A percentile compares a stretch with the other conserved stretches of the same genome.
These are phyloP conservation scores for Juglanconis oblonga DNA, from an alignment of 2,329 filamentous ascomycete species.

Conservation along the genomic window DNA sequence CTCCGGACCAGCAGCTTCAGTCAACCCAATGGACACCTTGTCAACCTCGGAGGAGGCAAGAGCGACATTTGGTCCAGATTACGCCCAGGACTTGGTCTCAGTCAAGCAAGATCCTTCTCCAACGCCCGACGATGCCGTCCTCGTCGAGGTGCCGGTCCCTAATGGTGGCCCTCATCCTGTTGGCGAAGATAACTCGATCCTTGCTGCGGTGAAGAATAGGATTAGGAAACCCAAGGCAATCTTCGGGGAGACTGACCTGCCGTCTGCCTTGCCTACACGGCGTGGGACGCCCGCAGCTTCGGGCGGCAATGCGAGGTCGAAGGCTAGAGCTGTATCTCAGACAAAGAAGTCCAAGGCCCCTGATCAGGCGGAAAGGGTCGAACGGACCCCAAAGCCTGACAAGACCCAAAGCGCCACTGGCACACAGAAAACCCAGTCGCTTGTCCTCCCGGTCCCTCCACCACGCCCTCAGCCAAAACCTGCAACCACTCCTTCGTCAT, in stretches of 20 bases:
- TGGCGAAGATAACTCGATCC: constrained; percentile 38
- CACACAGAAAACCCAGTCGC: background rate
- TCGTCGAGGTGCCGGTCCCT: constrained; percentile 20
- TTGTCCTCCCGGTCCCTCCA: background rate
- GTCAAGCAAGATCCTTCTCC: background rate
- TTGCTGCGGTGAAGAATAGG: constrained; percentile 49
- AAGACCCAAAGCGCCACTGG: background rate
- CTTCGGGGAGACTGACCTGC: constrained; percentile 5
- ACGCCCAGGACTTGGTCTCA: background rate
- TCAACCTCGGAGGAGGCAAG: no score
- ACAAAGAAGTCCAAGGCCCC: background rate
- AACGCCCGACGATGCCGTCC: background rate
- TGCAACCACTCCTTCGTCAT: background rate
- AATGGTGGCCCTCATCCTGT: background rate
- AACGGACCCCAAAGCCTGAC: background rate
- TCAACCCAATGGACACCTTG: no score
- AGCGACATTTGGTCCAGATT: background rate
- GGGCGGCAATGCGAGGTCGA: background rate
- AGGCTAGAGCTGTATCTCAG: background rate
- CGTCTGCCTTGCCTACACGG: background rate
- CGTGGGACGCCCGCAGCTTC: background rate
- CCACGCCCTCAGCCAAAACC: constrained; percentile 1
- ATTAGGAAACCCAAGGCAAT: constrained; percentile 46
- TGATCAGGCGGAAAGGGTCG: background rate
- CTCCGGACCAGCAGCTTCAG: background rate